phyloP scores from a whole-genome alignment of 2,329 filamentous ascomycete genomes.

The Clonostachys chloroleuca region DNA sequence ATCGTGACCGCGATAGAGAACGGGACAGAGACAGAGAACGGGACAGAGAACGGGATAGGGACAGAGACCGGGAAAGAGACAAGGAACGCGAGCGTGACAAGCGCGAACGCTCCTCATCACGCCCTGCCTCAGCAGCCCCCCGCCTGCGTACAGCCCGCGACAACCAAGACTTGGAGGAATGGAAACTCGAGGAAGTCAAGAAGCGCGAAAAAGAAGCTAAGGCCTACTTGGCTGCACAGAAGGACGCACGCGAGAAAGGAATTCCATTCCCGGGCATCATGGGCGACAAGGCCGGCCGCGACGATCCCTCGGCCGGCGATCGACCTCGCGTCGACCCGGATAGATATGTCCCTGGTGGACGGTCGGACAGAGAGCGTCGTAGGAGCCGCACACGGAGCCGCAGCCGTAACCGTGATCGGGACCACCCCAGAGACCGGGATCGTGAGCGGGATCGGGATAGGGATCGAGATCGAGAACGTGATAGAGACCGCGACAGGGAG shows the following conservation, averaged over 20 bases:
- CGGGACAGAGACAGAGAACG: constrained; percentile 11
- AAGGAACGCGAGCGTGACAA: constrained; percentile 11
- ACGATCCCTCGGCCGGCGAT: background rate
- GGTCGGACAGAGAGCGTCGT: constrained; percentile 25
- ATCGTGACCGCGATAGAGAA: constrained; percentile 14
- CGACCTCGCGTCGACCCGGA: constrained; percentile 16
- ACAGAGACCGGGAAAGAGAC: constrained; percentile 21
- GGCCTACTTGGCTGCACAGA: constrained; percentile 57
- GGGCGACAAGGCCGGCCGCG: background rate
- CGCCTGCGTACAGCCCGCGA: constrained; percentile 17
- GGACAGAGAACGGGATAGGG: constrained; percentile 4
- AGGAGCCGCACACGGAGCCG: constrained; percentile 26
- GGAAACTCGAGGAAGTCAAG: constrained; percentile 58
- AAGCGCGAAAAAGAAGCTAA: constrained; percentile 61
- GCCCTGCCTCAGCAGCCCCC: constrained; percentile 19
- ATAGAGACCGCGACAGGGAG: constrained; percentile 30
- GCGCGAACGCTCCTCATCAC: constrained; percentile 34
- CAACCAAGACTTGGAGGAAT: constrained; percentile 46
- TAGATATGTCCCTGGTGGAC: constrained; percentile 39
- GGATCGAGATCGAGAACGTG: constrained; percentile 29
- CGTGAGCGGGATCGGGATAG: constrained; percentile 19
- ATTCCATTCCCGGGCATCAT: constrained; percentile 50
- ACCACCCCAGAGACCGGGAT: background rate
- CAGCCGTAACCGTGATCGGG: constrained; percentile 17
- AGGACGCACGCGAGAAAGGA: constrained; percentile 55